Conservation (phyloP, 768 basidiomycete species). For the Sporobolomyces phaffii region DNA sequence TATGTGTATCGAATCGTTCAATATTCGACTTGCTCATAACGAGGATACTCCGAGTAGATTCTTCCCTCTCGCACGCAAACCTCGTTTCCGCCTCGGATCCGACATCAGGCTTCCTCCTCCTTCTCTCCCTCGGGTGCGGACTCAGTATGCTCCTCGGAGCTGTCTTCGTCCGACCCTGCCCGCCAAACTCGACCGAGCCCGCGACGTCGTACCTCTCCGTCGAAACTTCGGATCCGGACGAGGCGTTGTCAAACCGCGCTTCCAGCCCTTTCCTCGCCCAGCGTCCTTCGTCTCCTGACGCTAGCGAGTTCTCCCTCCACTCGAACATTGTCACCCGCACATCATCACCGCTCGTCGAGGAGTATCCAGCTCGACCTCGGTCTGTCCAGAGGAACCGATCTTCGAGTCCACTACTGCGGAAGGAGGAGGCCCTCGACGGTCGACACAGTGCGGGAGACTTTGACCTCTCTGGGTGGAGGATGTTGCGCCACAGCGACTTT, state of each 20-base stretch:
- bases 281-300: background rate
- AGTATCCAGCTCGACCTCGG: background rate
- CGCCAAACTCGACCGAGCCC: background rate
- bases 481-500: constrained; percentile 12
- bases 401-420: constrained; percentile 4
- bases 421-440: background rate
- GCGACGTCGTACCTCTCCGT: constrained; percentile 3
- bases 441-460: constrained; percentile 18
- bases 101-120: constrained; percentile 27
- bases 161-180: constrained; percentile 13
- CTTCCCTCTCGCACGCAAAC: constrained; percentile 21
- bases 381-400: background rate
- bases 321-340: background rate
- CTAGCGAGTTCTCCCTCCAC: constrained; percentile 1
- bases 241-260: background rate
- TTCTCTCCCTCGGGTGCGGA: constrained; percentile 19
- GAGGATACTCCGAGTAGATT: background rate
- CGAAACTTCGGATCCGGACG: background rate
- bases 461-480: constrained; percentile 6
- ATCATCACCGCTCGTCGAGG: background rate
- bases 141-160: constrained; percentile 24
- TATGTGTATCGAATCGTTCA: too few relatives aligned
- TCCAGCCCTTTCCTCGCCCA: background rate
- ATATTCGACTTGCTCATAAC: background rate
- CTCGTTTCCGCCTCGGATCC: constrained; percentile 20